A percentile compares a stretch with the other conserved stretches of the same genome.
These are phyloP conservation scores for Penicillium goetzii DNA, from an alignment of 495 filamentous ascomycete genomes.

Conservation along the genomic window DNA sequence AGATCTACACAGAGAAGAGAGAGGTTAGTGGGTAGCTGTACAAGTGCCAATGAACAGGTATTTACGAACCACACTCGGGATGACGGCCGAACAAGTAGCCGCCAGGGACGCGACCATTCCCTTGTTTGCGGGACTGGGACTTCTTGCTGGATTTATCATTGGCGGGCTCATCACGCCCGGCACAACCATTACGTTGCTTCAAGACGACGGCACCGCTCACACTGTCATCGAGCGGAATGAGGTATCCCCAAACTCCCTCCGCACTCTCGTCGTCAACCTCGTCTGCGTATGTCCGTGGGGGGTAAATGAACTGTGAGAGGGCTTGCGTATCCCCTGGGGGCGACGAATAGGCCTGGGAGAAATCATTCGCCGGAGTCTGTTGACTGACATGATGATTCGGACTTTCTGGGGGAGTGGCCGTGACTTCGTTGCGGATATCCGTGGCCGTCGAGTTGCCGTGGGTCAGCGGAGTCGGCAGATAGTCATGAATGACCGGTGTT, in stretches of 20 bases:
- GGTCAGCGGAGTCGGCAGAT: constrained; percentile 84
- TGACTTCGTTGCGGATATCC: constrained; percentile 68
- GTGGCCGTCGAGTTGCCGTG: constrained; percentile 65
- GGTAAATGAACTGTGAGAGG: constrained; percentile 77
- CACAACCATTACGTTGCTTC: constrained; percentile 68
- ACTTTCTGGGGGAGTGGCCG: constrained; percentile 70
- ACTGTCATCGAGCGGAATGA: constrained; percentile 75
- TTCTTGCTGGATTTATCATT: constrained; percentile 48
- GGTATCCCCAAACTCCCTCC: constrained; percentile 94
- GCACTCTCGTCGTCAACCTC: constrained; percentile 79
- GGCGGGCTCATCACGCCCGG: constrained; percentile 41
- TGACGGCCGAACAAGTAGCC: constrained; percentile 93
- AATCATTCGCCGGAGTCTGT: constrained; percentile 55
- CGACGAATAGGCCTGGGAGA: constrained; percentile 69
- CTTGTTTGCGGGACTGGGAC: constrained; percentile 35
- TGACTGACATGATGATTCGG: constrained; percentile 57
- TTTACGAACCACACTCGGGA: constrained; percentile 82
- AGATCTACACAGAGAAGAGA: constrained; percentile 60
- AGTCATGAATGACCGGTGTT: constrained; percentile 64
- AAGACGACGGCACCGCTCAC: constrained; percentile 74
- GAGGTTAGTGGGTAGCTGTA: constrained; percentile 20
- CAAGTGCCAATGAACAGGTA: background rate
- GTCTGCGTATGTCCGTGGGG: constrained; percentile 72
- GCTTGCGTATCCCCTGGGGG: constrained; percentile 67
- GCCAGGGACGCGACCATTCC: constrained; percentile 60